Evolutionary conservation across 164 flowering plant species (phyloP), one percentile per base, ranked within the genome.

Genomic region (Vitis amurensis): DNA sequence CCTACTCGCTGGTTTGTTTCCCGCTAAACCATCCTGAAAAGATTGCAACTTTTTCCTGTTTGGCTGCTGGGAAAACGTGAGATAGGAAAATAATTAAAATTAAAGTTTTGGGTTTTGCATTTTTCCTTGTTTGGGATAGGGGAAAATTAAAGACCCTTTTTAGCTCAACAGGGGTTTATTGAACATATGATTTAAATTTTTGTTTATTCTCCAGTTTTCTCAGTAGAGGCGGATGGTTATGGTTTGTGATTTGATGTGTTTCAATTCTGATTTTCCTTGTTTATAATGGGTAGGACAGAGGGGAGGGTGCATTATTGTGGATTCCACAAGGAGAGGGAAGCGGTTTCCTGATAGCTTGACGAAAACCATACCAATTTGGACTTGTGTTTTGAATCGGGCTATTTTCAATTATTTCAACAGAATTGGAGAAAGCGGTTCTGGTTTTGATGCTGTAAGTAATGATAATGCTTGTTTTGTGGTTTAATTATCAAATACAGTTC

Each of bases 261-360:
- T 71, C 73, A 68, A n/a, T 59, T 63, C 56, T 29, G 29, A 61
- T 37, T 67, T 14, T 48, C 44, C 44, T 69, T 67, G 58, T 67
- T 63, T 11, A 7, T 13, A 17, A 68, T 84, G 82, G 80, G 71
- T 85, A 92, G 98, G 90, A 76, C 85, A 91, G 89, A 87, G 78
- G 70, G 97, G 98, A 71, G 99, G 99, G 4, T 90, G 98, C 65
- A 77, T 95, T 3, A 86, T 95, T 56, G 90, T 95, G 63, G 99
- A 95, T 88, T 91, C 98, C 2, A 95, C 99, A 2, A 77, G 98
- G 65, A 95, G 71, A 84, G 99, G 98, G 75, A 93, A 95, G 84
- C 77, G 96, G 9, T 95, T 95, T 87, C 99, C 99, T 0, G 99
- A 95, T 64, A 95, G 99, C 74, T 90, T 93, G 99, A 87, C 99